phyloP scores from a whole-genome alignment of 139 green algal genomes.

The Coelastrella sp. region DNA sequence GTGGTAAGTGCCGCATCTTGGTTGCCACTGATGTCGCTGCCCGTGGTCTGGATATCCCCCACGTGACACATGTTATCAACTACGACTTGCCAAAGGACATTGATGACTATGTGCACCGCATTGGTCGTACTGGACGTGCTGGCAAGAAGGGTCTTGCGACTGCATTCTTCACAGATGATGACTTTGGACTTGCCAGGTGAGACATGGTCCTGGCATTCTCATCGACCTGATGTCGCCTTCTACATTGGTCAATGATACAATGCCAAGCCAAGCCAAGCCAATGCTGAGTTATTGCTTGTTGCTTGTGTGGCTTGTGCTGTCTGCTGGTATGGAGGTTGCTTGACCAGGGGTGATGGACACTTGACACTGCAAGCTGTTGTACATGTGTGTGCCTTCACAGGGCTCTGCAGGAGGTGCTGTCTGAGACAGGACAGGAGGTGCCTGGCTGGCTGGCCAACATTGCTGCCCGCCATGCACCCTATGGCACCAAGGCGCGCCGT shows the following conservation, averaged over 20 bases:
- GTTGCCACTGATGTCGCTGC: conserved; percentile 96
- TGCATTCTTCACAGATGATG: conserved; percentile 95
- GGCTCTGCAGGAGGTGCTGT: conserved; percentile 77
- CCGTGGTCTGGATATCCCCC: conserved; percentile 83
- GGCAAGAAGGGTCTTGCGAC: conserved; percentile 98
- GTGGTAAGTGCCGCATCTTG: conserved; percentile 89
- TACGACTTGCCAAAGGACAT: conserved; percentile 91
- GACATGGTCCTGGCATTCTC: background rate
- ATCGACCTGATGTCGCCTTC: background rate
- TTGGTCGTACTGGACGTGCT: conserved; percentile 70
- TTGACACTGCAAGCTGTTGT: background rate
- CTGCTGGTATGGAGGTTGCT: background rate
- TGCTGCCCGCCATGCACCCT: conserved; percentile 63
- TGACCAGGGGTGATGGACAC: no score
- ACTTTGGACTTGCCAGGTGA: conserved; percentile 78
- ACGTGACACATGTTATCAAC: conserved; percentile 74
- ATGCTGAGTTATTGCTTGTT: no score
- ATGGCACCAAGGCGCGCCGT: conserved; percentile 69
- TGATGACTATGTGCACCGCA: conserved; percentile 95
- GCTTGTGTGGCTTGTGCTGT: background rate
- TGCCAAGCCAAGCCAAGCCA: background rate
- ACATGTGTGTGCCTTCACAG: conserved; percentile 37
- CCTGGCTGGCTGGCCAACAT: conserved; percentile 92
- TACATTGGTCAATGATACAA: background rate
- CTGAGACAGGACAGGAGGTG: conserved; percentile 97